A percentile compares a stretch with the other conserved stretches of the same genome.
Evolutionary conservation across 768 basidiomycete genomes (phyloP).

Genomic region (Boletus vermiculosoides): DNA sequence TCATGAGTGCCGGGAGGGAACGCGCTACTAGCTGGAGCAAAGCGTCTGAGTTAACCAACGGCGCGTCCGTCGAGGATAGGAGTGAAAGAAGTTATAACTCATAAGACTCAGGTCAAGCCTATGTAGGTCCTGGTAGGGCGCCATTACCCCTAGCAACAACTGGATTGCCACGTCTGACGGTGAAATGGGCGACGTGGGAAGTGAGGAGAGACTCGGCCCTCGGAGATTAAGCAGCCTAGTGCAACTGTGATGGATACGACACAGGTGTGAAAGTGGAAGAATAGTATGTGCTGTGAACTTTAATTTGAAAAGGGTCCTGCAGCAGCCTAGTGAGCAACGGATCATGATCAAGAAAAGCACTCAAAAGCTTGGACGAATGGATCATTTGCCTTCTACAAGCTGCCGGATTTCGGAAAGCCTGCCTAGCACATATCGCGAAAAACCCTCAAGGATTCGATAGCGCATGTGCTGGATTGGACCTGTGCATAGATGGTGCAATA

Average conservation of each 20-base stretch:
- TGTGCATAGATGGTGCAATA: constrained; percentile 19
- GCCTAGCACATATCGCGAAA: neutral
- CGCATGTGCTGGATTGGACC: constrained; percentile 9
- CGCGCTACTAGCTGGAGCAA: neutral
- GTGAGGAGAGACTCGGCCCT: neutral
- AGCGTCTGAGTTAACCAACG: neutral
- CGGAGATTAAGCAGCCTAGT: neutral
- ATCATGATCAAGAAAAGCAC: too few relatives aligned
- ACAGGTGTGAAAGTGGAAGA: neutral
- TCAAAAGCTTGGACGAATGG: neutral
- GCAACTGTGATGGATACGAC: neutral
- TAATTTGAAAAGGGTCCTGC: neutral
- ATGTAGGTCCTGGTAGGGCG: constrained; percentile 2
- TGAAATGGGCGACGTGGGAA: neutral
- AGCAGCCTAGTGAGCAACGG: neutral
- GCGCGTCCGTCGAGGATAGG: constrained; percentile 3
- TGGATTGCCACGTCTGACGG: neutral
- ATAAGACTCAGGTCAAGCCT: neutral
- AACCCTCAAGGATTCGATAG: neutral
- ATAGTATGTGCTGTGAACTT: neutral
- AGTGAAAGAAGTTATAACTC: neutral
- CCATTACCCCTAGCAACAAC: constrained; percentile 17
- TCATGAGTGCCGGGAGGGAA: constrained; percentile 8
- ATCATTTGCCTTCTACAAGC: too few relatives aligned
- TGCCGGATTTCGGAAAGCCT: neutral